Evolutionary conservation across 805 yeast species (phyloP), one percentile per base, ranked within the genome.

Genomic region (Komagataella pseudopastoris): DNA sequence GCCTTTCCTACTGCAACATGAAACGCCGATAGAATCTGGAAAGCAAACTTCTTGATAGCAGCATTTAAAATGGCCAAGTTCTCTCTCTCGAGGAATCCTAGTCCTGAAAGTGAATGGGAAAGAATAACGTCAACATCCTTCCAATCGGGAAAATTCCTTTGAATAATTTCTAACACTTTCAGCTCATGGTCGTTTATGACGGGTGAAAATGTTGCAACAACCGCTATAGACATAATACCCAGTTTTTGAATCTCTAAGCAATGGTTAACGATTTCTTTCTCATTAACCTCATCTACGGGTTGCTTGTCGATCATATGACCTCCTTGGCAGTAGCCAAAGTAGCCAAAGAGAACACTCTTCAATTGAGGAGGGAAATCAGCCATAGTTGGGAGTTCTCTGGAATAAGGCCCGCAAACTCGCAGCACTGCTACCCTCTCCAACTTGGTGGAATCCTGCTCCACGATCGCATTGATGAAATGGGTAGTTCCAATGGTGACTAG

Each of bases 401-500:
- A 63, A 56, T 71, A 74, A 2, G 74, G 74, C 5, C 76, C 74
- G 55, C 71, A 69, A 10, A 75, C 53, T 56, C 79, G 59, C n/a
- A 74, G 51, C 3, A 73, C 76, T 0, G 77, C 78, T 14, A 74
- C 76, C 49, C 57, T 62, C 17, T 71, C 75, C 49, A 74, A 57
- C 48, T 74, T 58, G 4, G 71, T 67, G 23, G 59, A 54, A 56
- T 74, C 77, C 52, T 68, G 69, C 56, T 74, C 78, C 20, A 75
- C 65, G 22, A 74, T 75, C 14, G 78, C 76, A 59, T 74, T 74
- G 57, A 74, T 72, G 60, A 74, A 74, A 54, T 74, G 78, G 1
- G 78, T 75, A 3, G 78, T 75, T 14, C 79, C 78, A 54, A 75
- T 73, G 1, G 77, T 72, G n/a, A 74, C 74, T 0, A 75, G 61